Conservation (phyloP, 495 filamentous ascomycete genomes). For the Monascus purpureus region DNA sequence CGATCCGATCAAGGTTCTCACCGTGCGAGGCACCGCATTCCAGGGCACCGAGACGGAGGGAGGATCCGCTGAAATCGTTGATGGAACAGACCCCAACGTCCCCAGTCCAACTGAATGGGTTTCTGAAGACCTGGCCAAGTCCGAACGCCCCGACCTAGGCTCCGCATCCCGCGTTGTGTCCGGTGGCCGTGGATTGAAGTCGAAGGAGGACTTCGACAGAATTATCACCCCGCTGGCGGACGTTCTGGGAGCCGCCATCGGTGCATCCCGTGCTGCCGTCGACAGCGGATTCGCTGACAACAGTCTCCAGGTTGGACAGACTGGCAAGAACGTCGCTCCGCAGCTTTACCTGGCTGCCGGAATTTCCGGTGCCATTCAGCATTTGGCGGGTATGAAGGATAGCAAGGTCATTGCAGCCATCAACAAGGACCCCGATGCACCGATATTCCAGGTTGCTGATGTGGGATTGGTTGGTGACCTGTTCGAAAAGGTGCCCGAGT, state of each 20-base stretch:
- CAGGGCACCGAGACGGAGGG: constrained; percentile 34
- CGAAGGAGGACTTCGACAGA: constrained; percentile 89
- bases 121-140: constrained; percentile 83
- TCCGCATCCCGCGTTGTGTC: constrained; percentile 83
- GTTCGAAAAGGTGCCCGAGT: constrained; percentile 87
- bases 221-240: constrained; percentile 88
- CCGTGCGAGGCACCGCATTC: constrained; percentile 88
- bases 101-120: constrained; percentile 71
- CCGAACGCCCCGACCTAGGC: constrained; percentile 87
- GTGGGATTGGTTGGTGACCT: constrained; percentile 90
- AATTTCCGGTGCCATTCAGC: constrained; percentile 94
- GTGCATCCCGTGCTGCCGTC: constrained; percentile 86
- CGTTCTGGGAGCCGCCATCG: constrained; percentile 81
- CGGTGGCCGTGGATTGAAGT: constrained; percentile 87
- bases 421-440: constrained; percentile 94
- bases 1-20: constrained; percentile 78
- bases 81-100: constrained; percentile 44
- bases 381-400: constrained; percentile 99
- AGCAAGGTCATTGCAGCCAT: constrained; percentile 98
- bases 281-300: constrained; percentile 99
- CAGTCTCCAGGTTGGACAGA: constrained; percentile 95
- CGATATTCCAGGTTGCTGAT: constrained; percentile 96
- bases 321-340: constrained; percentile 94
- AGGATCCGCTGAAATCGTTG: constrained; percentile 31
- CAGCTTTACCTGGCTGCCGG: constrained; percentile 91